These are phyloP conservation scores for Oligophagozyma castellii DNA, from an alignment of 1,139 yeast genomes.

Conservation along the genomic window DNA sequence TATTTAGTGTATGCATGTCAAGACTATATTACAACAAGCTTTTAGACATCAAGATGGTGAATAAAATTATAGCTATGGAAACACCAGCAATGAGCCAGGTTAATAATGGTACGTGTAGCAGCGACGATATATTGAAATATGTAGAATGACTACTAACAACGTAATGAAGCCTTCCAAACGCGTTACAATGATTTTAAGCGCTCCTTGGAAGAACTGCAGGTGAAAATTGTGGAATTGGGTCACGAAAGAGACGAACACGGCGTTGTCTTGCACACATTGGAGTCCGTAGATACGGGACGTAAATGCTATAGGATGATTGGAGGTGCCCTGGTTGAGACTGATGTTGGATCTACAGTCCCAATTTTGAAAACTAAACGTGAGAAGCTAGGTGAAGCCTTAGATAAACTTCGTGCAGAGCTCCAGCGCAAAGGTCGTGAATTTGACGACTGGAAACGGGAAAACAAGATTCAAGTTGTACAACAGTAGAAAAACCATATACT, in stretches of 20 bases:
- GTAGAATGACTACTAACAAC: too few species aligned
- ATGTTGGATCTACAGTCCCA: constrained; percentile 62
- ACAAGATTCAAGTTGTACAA: constrained; percentile 50
- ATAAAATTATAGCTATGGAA: too few species aligned
- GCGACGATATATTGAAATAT: too few species aligned
- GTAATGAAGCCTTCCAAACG: constrained; percentile 31
- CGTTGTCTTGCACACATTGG: constrained; percentile 43
- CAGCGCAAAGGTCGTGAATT: constrained; percentile 38
- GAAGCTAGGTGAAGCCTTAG: constrained; percentile 32
- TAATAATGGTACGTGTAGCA: too few species aligned
- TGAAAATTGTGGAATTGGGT: constrained; percentile 40
- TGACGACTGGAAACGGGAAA: constrained; percentile 53
- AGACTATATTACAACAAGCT: too few species aligned
- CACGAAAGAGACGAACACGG: constrained; percentile 38
- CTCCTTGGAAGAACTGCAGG: constrained; percentile 41
- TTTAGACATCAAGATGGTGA: too few species aligned
- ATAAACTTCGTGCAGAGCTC: constrained; percentile 34
- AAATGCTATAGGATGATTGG: constrained; percentile 91
- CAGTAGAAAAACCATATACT: too few species aligned
- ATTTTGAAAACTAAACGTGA: constrained; percentile 47
- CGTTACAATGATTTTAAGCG: constrained; percentile 53
- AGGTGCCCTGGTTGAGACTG: constrained; percentile 76
- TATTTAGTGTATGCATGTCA: too few species aligned
- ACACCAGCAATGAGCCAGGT: too few species aligned
- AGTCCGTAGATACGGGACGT: constrained; percentile 36